Evolutionary conservation across 306 rosid species (phyloP).

Genomic region (Pterocarpus macrocarpus): DNA sequence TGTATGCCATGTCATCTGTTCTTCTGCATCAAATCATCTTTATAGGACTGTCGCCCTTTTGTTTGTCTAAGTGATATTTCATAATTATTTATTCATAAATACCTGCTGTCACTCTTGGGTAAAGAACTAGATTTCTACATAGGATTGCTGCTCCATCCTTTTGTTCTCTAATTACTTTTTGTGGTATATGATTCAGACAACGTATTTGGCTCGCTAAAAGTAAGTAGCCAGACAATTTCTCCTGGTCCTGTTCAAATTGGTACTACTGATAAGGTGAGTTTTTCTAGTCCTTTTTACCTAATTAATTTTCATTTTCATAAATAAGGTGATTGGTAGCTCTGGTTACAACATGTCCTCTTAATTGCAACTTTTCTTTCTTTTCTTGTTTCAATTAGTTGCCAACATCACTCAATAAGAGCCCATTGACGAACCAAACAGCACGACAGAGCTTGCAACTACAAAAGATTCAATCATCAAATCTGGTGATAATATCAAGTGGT

Average conservation of each 20-base stretch:
- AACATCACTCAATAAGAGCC: constrained; percentile 43
- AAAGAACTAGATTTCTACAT: not conserved
- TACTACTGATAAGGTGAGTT: constrained; percentile 52
- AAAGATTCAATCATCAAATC: constrained; percentile 57
- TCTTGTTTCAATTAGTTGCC: constrained; percentile 43
- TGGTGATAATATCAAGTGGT: constrained; percentile 47
- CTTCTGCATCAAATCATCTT: constrained; percentile 19
- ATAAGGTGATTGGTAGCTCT: constrained; percentile 9
- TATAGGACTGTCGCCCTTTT: not conserved
- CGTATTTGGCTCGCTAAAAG: constrained; percentile 43
- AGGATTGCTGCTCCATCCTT: not conserved
- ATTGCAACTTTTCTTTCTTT: not conserved
- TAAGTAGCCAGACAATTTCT: constrained; percentile 47
- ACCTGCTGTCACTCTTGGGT: not conserved
- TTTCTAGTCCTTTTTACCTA: constrained; percentile 31
- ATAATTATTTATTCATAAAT: not conserved
- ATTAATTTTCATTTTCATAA: constrained; percentile 42
- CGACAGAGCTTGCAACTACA: constrained; percentile 42
- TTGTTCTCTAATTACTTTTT: constrained; percentile 42
- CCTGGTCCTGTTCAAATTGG: constrained; percentile 41
- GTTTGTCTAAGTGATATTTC: not conserved
- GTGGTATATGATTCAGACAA: constrained; percentile 44
- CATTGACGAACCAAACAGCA: constrained; percentile 32
- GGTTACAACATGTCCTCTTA: constrained; percentile 1
- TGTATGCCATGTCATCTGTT: not conserved